Percentiles rank a stretch among this genome's conserved stretches.
These are phyloP conservation scores for Setaria italica DNA, from an alignment of 202 grass and related monocot genomes.

Conservation along the genomic window DNA sequence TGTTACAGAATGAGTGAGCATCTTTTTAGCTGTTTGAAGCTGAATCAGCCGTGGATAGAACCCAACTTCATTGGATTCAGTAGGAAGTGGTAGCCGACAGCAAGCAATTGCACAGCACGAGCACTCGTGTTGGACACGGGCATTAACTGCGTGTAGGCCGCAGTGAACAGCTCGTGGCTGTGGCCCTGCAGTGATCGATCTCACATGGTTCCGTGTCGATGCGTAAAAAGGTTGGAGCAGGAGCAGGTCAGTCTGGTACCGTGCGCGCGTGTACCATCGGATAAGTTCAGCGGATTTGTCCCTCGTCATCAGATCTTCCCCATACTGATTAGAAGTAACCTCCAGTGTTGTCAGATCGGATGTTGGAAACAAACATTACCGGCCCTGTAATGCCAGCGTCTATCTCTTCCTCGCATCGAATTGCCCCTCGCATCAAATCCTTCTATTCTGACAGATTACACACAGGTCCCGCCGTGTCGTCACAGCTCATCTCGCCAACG, in stretches of 20 bases:
- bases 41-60: not conserved
- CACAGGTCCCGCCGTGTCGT: not conserved
- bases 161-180: not conserved
- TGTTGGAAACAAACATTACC: not conserved
- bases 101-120: not conserved
- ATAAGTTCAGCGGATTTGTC: not conserved
- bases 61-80: not conserved
- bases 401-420: not conserved
- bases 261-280: not conserved
- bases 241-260: not conserved
- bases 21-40: not conserved
- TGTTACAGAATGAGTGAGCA: not conserved
- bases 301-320: not conserved
- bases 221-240: not conserved
- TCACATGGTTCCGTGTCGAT: conserved; percentile 20
- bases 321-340: not conserved
- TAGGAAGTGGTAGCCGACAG: conserved; percentile 1
- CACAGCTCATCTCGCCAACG: not conserved
- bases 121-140: not conserved
- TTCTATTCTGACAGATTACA: not conserved
- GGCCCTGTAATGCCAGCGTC: not conserved
- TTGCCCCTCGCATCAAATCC: not conserved
- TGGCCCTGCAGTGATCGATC: not conserved
- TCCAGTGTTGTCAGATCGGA: not conserved
- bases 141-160: conserved; percentile 19